Conservation (phyloP, 129 eudicot genomes). For the Helianthus annuus region DNA sequence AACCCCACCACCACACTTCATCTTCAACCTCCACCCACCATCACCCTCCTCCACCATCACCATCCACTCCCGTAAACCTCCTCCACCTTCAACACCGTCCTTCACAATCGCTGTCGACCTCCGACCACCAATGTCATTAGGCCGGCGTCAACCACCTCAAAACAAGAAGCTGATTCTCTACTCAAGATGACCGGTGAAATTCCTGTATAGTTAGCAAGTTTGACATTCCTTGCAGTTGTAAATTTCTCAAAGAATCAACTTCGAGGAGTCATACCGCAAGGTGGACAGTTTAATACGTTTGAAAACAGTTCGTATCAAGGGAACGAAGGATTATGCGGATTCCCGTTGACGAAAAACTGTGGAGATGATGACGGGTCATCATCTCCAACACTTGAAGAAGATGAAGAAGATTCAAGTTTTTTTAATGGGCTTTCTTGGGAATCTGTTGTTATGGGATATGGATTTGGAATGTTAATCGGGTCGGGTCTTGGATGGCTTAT, state of each 20-base stretch:
- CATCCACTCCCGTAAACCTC: too few relatives aligned
- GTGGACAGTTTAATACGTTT: constrained; percentile 38
- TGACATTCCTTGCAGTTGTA: constrained; percentile 25
- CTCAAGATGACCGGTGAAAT: too few relatives aligned
- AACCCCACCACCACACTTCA: too few relatives aligned
- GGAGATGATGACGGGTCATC: constrained; percentile 7
- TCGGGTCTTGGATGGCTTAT: constrained; percentile 22
- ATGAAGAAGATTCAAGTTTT: constrained; percentile 18
- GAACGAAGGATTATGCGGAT: constrained; percentile 37
- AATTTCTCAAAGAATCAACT: constrained; percentile 37
- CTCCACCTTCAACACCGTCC: too few relatives aligned
- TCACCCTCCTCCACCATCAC: too few relatives aligned
- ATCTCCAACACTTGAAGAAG: neutral
- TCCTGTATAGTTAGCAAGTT: too few relatives aligned
- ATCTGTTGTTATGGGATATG: constrained; percentile 36
- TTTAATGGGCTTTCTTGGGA: constrained; percentile 36
- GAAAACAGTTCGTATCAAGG: constrained; percentile 21
- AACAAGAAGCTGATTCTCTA: too few relatives aligned
- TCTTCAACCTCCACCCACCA: too few relatives aligned
- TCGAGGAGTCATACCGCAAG: constrained; percentile 37
- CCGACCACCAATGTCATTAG: too few relatives aligned
- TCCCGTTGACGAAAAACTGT: constrained; percentile 33
- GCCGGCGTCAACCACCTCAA: too few relatives aligned
- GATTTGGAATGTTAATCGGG: constrained; percentile 32
- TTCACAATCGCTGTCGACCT: too few relatives aligned